Base-by-base conservation (phyloP, 2,329 filamentous ascomycete genomes). In the Coniella lustricola region DNA sequence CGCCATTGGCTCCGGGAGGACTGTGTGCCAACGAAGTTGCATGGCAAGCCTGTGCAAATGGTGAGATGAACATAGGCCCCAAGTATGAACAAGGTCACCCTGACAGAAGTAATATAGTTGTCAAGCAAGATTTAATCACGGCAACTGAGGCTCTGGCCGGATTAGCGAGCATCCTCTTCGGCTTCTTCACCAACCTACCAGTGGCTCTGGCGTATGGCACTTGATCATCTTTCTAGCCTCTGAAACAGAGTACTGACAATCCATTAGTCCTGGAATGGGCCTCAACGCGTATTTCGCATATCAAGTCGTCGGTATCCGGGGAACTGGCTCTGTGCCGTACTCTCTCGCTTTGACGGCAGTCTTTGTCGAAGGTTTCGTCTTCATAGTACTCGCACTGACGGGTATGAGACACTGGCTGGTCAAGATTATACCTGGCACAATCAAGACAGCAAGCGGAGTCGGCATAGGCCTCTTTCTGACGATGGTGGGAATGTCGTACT, bases 71-170 rank as follows among this genome's bases (percentile, higher is more conserved):
- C 20, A 3, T 20, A 34, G 4, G 31, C 1, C 46, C 74, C 81
- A 73, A 22, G 8, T 10, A 3, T 13, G 2, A 2, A 3, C 17
- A 25, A 1, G 4, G 4, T 18, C 9, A 18, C 7, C 13, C 31
- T 53, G 13, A 53, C 32, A n/a, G 17, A 34, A 21, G 10, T 13
- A 9, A 8, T 37, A 7, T 22, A 53, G 51, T 50, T 25, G 51
- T 94, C 53, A 84, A 87, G 55, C 79, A 84, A 29, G 88, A 94
- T 63, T 70, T 93, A 16, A 82, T 93, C 49, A 94, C 88, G 1
- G 85, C 86, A 3, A 94, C 89, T 1, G 85, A 87, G n/a, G 86
- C 86, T 9, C 79, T 93, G 44, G 74, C 86, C 5, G 87, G 87
- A 7, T 71, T 93, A 50, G 77, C 85, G 1, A 85, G 83, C 20